phyloP scores from a whole-genome alignment of 1,284 basidiomycete species.

The Ceratobasidium sp. region DNA sequence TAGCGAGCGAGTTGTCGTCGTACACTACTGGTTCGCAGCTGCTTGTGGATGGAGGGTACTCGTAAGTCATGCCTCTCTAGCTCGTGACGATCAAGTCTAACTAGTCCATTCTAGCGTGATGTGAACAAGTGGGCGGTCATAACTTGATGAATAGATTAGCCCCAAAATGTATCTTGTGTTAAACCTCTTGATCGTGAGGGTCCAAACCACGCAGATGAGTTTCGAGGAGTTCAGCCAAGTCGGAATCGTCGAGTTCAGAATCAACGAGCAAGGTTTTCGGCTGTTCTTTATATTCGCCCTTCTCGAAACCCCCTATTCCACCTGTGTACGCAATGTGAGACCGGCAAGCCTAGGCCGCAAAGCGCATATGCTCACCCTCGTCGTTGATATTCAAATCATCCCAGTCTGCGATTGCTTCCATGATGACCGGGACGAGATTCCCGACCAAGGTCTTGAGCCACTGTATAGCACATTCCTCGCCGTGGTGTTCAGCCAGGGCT shows the following conservation, averaged over 20 bases:
- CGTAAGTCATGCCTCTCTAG: constrained; percentile 3
- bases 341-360: background rate
- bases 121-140: background rate
- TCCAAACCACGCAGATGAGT: constrained; percentile 3
- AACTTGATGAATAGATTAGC: background rate
- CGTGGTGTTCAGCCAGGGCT: constrained; percentile 15
- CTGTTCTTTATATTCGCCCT: background rate
- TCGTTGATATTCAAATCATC: constrained; percentile 8
- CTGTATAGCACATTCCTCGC: background rate
- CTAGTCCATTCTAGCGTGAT: background rate
- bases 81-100: background rate
- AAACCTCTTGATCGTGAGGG: constrained; percentile 14
- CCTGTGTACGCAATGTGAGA: background rate
- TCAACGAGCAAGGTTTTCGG: background rate
- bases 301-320: background rate
- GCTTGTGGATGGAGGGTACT: constrained; percentile 35
- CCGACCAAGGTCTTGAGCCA: constrained; percentile 34
- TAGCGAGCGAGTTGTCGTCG: constrained; percentile 37
- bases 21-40: constrained; percentile 39
- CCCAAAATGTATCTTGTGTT: background rate
- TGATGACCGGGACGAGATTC: constrained; percentile 33
- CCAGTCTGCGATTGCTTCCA: constrained; percentile 36
- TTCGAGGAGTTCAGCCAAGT: constrained; percentile 27
- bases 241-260: constrained; percentile 16
- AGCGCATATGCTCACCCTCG: too few relatives aligned